These are phyloP conservation scores for Chaetomium fimeti DNA, from an alignment of 495 filamentous ascomycete genomes.

Conservation along the genomic window DNA sequence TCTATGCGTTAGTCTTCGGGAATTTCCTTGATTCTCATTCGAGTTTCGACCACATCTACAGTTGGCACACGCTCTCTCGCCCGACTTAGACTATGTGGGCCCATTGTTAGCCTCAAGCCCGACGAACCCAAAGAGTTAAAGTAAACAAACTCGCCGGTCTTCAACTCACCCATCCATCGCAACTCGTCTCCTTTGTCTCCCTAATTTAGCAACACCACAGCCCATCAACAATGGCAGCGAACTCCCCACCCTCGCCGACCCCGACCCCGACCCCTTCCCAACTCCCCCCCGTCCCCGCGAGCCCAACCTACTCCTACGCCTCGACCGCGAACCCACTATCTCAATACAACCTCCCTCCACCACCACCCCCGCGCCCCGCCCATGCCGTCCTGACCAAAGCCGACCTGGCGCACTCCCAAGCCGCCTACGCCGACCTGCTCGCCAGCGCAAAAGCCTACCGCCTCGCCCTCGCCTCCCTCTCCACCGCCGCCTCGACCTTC, in stretches of 20 bases:
- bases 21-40: not conserved
- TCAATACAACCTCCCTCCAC: slow-evolving; percentile 56
- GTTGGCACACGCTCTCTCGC: not conserved
- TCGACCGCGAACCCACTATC: slow-evolving; percentile 59
- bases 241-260: slow-evolving; percentile 46
- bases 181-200: not conserved
- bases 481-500: slow-evolving; percentile 58
- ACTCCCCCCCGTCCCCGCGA: slow-evolving; percentile 54
- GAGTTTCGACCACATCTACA: not conserved
- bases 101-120: not conserved
- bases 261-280: slow-evolving; percentile 45
- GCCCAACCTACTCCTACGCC: slow-evolving; percentile 60
- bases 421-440: slow-evolving; percentile 59
- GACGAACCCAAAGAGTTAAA: not conserved
- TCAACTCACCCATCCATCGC: not conserved
- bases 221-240: slow-evolving; percentile 27
- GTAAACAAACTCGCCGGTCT: slow-evolving; percentile 4
- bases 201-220: not conserved
- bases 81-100: not conserved
- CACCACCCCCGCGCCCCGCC: slow-evolving; percentile 54
- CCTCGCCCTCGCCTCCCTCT: slow-evolving; percentile 55
- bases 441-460: slow-evolving; percentile 60
- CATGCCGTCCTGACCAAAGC: slow-evolving; percentile 58
- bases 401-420: slow-evolving; percentile 59
- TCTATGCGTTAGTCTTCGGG: not conserved